Evolutionary conservation across 2,329 filamentous ascomycete species (phyloP).

Genomic region (Dothideomycetes sp.): DNA sequence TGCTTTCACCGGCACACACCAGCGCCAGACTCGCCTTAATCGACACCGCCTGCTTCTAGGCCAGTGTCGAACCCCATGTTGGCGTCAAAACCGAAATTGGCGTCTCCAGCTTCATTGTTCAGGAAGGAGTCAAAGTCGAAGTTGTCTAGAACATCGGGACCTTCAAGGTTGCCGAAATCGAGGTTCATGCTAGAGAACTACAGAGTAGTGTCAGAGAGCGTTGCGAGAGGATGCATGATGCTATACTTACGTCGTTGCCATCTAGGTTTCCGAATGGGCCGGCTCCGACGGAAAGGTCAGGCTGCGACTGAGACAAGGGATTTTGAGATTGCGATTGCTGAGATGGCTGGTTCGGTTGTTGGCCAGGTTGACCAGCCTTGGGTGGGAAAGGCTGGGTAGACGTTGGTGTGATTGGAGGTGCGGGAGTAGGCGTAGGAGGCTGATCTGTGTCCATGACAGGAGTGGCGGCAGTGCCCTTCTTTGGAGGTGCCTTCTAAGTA

Average conservation of each 20-base stretch:
- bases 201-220: constrained; percentile 2
- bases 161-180: constrained; percentile 33
- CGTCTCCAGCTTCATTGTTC: constrained; percentile 41
- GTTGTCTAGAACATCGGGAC: constrained; percentile 55
- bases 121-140: constrained; percentile 60
- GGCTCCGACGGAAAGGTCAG: constrained; percentile 23
- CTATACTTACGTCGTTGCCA: constrained; percentile 22
- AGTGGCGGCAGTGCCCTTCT: constrained; percentile 29
- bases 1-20: no score
- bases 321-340: constrained; percentile 20
- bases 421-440: constrained; percentile 36
- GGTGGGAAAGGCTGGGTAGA: constrained; percentile 26
- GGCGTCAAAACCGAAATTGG: constrained; percentile 25
- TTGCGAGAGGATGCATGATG: neutral
- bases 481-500: constrained; percentile 22
- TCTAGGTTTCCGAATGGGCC: constrained; percentile 29
- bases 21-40: no score
- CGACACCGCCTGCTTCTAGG: constrained; percentile 13
- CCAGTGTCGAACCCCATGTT: constrained; percentile 21
- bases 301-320: neutral
- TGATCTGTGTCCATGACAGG: constrained; percentile 32
- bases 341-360: constrained; percentile 17
- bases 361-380: constrained; percentile 21
- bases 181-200: constrained; percentile 26
- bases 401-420: constrained; percentile 37